These are phyloP conservation scores for Hymenotorrendiella dingleyae DNA, from an alignment of 2,329 filamentous ascomycete species.

Conservation along the genomic window DNA sequence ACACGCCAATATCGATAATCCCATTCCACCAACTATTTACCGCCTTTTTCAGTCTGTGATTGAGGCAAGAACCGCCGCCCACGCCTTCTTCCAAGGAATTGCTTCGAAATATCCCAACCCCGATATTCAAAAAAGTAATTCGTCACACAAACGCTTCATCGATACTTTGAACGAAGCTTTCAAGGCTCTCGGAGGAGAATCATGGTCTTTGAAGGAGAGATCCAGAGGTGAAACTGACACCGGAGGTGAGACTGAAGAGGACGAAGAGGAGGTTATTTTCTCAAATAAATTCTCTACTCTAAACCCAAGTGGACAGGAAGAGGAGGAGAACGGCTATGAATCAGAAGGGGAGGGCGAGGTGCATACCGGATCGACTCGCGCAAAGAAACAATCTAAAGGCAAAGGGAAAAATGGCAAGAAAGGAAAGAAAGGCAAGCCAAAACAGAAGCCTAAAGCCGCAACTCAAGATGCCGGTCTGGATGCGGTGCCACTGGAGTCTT, in stretches of 20 bases:
- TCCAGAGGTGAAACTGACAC: too few relatives aligned
- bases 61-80: slow-evolving; percentile 7
- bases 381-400: slow-evolving; percentile 19
- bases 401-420: too few relatives aligned
- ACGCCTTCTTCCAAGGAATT: slow-evolving; percentile 10
- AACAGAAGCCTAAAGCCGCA: slow-evolving; percentile 26
- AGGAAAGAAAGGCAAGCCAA: slow-evolving; percentile 29
- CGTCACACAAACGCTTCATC: slow-evolving; percentile 13
- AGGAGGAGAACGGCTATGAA: slow-evolving; percentile 12
- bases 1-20: slow-evolving; percentile 29
- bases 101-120: slow-evolving; percentile 9
- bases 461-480: slow-evolving; percentile 25
- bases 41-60: slow-evolving; percentile 12
- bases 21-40: slow-evolving; percentile 14
- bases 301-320: slow-evolving; percentile 27
- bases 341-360: slow-evolving; percentile 10
- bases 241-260: slow-evolving; percentile 33
- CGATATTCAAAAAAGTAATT: slow-evolving; percentile 15
- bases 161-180: slow-evolving; percentile 14
- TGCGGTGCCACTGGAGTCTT: slow-evolving; percentile 40
- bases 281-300: slow-evolving; percentile 12
- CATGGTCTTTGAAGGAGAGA: slow-evolving; percentile 26
- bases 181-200: slow-evolving; percentile 7
- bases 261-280: slow-evolving; percentile 25
- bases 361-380: slow-evolving; percentile 9